Base-by-base conservation (phyloP, 805 yeast species). In the Komagataella pastoris region DNA sequence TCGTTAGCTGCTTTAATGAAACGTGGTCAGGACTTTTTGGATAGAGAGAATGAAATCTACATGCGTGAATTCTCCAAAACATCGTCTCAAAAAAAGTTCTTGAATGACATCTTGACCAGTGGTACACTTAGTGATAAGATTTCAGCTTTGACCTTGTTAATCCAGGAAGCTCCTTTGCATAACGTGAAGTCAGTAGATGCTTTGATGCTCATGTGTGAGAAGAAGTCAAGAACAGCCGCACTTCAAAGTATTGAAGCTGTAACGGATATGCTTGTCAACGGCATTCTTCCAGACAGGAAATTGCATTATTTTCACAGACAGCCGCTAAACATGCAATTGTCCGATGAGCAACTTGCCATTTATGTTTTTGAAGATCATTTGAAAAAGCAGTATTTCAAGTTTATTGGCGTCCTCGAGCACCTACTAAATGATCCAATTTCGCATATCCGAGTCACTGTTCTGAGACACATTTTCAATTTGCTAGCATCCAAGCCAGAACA, bases 41-140 rank as follows among this genome's bases (percentile, higher is more conserved):
- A 84, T 51, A 67, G 70, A 17, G 98, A 93, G 54, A 88, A 88
- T 65, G 74, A 76, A 53, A 60, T 73, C 0, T 91, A 86, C 64
- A 75, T 79, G 55, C 83, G 81, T 54, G 95, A 84, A 63, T 83
- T 83, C 63, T 78, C 85, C 52, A 81, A 81, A 56, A 77, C 83
- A 52, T 80, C 84, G 45, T 85, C 95, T 5, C 97, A 86, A 70
- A 82, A 80, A 63, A 84, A 87, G 73, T 91, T 91, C 65, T 79
- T 88, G 73, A 77, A 91, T 1, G 95, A 91, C 67, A 84, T 93
- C 58, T 76, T 93, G 60, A 75, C 89, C 5, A 84, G 81, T 57
- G 99, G 99, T 86, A 93, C 99, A 0, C 74, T 91, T 59, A 84
- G 81, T 59, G 99, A 93, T 83, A 89, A 93, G 69, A 86, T 93